phyloP scores from a whole-genome alignment of 2,329 filamentous ascomycete genomes.

The Fusarium stilboides region DNA sequence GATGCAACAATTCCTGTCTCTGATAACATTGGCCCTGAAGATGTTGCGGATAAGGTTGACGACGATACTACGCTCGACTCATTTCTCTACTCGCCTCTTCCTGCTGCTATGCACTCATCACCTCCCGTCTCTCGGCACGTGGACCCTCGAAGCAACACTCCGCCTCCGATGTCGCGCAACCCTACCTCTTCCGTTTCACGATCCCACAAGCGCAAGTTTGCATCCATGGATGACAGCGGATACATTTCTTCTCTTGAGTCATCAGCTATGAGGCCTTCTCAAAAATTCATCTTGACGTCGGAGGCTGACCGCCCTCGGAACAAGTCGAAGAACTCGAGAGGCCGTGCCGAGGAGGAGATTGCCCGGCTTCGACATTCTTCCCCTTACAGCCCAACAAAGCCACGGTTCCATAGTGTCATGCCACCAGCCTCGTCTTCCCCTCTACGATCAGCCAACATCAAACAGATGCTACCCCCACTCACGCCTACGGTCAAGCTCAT shows the following conservation, averaged over 20 bases:
- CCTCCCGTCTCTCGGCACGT: conserved; percentile 80
- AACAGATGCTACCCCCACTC: conserved; percentile 79
- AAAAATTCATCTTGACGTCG: conserved; percentile 78
- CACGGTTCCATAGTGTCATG: conserved; percentile 67
- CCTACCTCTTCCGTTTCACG: conserved; percentile 75
- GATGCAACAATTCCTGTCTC: conserved; percentile 84
- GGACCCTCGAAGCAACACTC: conserved; percentile 77
- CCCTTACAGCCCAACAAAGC: conserved; percentile 89
- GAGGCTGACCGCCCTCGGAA: conserved; percentile 85
- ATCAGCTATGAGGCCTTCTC: conserved; percentile 82
- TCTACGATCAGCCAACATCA: conserved; percentile 69
- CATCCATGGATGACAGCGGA: conserved; percentile 90
- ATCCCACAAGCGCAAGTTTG: conserved; percentile 82
- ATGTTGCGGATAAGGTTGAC: conserved; percentile 61
- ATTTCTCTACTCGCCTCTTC: conserved; percentile 79
- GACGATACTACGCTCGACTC: conserved; percentile 59
- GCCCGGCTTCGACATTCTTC: conserved; percentile 92
- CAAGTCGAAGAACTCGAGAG: conserved; percentile 80
- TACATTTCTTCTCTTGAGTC: conserved; percentile 98
- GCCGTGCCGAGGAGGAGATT: conserved; percentile 96
- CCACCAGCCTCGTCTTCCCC: conserved; percentile 78
- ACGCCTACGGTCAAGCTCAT: conserved; percentile 90
- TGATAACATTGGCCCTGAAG: conserved; percentile 72
- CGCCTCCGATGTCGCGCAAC: conserved; percentile 77
- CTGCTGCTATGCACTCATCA: conserved; percentile 86